Evolutionary conservation across 2,329 filamentous ascomycete species (phyloP), one percentile per base, ranked within the genome.

Genomic region (Colletotrichum scovillei): DNA sequence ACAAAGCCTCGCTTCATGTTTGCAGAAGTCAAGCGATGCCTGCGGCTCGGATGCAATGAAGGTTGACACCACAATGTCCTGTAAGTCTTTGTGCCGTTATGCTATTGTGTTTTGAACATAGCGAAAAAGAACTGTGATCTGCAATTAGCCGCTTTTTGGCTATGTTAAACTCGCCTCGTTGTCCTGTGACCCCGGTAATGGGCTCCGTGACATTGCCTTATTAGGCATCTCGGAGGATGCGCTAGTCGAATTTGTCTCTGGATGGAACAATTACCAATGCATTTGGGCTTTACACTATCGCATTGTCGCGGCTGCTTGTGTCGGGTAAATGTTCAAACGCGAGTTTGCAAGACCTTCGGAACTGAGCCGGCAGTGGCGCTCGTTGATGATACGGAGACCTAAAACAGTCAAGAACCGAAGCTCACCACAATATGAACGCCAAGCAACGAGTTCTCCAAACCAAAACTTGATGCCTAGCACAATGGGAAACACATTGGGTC

Each of bases 141-240:
- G 58, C 38, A 64, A 69, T 73, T 73, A 70, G 66, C 70, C 70
- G 52, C 26, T 14, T 38, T n/a, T 60, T 49, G 57, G 66, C 67
- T 53, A 12, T 52, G 22, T 35, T 32, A 35, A 28, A 38, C 38
- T 14, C 24, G 16, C 9, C 2, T 30, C 4, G 24, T 5, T 26
- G 9, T 8, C 2, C 16, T 30, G 14, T 16, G 24, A 26, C 30
- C n/a, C 5, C 38, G 53, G 14, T 1, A 5, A 16, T 3, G 30
- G 14, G 12, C 32, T 69, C 70, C 70, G 70, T 16, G n/a, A 49
- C 42, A 42, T 69, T 42, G 5, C 70, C 52, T 14, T 11, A 58
- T 58, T 19, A 19, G 65, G 58, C 9, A 28, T 26, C 14, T 28
- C 69, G 69, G 69, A 72, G 12, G 30, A 26, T 62, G n/a, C 24